Conservation (phyloP, 345 rosid species). For the Syzygium grande region DNA sequence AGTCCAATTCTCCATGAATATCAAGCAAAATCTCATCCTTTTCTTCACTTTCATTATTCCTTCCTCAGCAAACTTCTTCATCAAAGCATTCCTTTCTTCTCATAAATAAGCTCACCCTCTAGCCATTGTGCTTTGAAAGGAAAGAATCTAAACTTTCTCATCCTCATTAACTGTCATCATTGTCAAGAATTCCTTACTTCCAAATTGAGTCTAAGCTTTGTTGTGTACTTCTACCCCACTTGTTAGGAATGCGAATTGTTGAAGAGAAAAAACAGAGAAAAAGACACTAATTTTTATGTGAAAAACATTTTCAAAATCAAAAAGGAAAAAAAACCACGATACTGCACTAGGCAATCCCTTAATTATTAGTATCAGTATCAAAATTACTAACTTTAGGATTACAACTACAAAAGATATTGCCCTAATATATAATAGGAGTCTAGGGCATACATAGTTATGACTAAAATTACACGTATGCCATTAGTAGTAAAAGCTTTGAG, state of each 20-base stretch:
- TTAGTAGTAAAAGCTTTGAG: background rate
- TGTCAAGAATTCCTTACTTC: background rate
- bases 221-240: background rate
- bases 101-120: background rate
- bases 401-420: background rate
- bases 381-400: background rate
- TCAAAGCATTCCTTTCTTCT: background rate
- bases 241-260: accelerated
- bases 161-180: background rate
- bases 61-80: background rate
- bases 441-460: background rate
- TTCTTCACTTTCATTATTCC: background rate
- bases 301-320: background rate
- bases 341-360: background rate
- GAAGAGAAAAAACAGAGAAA: background rate
- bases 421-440: background rate
- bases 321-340: background rate
- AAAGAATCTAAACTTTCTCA: background rate
- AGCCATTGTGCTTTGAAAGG: background rate
- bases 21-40: background rate
- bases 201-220: background rate
- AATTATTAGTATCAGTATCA: background rate
- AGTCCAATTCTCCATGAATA: background rate
- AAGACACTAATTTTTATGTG: background rate
- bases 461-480: background rate